Base-by-base conservation (phyloP, 345 rosid species). In the Raphanus raphanistrum region DNA sequence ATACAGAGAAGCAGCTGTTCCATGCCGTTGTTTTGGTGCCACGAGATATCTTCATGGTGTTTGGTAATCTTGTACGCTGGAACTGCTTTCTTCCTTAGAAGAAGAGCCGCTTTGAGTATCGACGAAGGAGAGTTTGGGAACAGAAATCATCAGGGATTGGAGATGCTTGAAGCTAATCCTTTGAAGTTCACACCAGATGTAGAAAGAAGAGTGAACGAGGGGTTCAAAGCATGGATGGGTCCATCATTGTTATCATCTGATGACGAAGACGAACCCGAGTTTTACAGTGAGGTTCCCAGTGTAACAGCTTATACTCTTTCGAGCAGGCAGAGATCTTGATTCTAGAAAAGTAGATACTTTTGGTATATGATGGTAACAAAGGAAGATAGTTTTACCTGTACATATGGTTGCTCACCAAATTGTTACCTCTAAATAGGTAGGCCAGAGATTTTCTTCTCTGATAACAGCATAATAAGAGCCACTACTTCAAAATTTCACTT, bases 151-250 rank as follows among this genome's bases (percentile, higher is more conserved):
- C 85, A 75, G 28, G 98, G 98, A 16, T 69, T 94, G 71, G 98
- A 94, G 84, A 94, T 94, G 97, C 79, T 87, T 55, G 98, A 92
- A 84, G 87, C 96, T 28, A 86, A 75, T 81, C 87, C 90, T 13
- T 60, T 88, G 76, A 90, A 86, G 70, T 85, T 88, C 77, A 84
- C 96, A 52, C 95, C 95, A 38, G 91, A 90, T 0, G 81, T 92
- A 50, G 98, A 94, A 85, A 87, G 89, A 77, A 87, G 88, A 28
- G 97, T 88, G 43, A 86, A 82, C 32, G 97, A 92, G 36, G 97
- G 98, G 74, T 94, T 94, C 62, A 92, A 86, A 82, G 73, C 96
- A 54, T 94, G 97, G 97, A 88, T 88, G 92, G 98, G 98, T 2
- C 86, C 97, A 13, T 86, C 98, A 63, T 81, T 84, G 72, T 82